Evolutionary conservation across 2,329 filamentous ascomycete genomes (phyloP), one percentile per base, ranked within the genome.

Genomic region (Botrytis deweyae): DNA sequence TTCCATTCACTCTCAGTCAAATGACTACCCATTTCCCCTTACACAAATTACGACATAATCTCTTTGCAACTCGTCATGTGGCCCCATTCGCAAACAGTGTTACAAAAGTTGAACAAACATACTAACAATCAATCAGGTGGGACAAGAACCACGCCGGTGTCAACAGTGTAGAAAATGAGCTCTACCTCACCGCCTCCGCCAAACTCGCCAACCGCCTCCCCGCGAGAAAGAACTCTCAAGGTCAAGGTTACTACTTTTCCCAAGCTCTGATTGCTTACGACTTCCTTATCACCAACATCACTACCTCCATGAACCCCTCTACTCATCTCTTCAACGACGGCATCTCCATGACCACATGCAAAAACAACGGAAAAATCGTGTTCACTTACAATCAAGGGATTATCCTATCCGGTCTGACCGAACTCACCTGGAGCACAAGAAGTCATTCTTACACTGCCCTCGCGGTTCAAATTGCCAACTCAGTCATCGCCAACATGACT

Each of bases 321-420:
- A 75, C 84, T 5, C 82, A 84, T 69, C 85, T 84, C 3, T 86
- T 89, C 80, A 89, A 89, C 75, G 87, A 89, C 72, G 87, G 87
- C 0, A 79, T 89, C 4, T 81, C 82, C 20, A 62, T 79, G 22
- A 76, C 80, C 38, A 86, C 83, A 63, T 91, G 89, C 81, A 80
- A 84, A 52, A 88, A 88, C 73, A 83, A 84, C 58, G 81, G 80
- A 36, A 79, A 78, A 10, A 80, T 80, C 8, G 80, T 83, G 18
- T 89, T 84, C 83, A 84, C 85, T 0, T 90, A 90, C 80, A 89
- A 89, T 77, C 89, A 91, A 80, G 89, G 89, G 14, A 87, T 91
- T 1, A 84, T 91, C 36, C 84, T 91, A 10, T 84, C 87, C 20
- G 89, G 85, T 0, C 84, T 91, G 0, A 85, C 86, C 3, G 88